phyloP scores from a whole-genome alignment of 768 basidiomycete species.

The Candolleomyces eurysporus region DNA sequence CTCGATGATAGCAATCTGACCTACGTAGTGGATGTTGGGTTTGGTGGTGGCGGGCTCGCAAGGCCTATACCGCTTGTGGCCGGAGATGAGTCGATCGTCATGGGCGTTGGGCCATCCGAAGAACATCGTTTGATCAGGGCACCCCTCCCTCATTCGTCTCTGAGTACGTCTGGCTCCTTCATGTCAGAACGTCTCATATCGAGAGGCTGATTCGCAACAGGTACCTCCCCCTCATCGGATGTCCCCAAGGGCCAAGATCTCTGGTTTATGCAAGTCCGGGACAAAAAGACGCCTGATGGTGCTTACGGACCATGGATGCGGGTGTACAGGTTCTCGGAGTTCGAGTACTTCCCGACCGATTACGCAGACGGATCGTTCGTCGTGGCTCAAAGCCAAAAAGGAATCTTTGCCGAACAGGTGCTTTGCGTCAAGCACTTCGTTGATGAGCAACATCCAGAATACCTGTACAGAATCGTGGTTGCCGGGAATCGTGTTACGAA shows the following conservation, averaged over 20 bases:
- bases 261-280: slow-evolving; percentile 16
- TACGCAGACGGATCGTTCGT: slow-evolving; percentile 20
- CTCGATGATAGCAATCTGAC: slow-evolving; percentile 21
- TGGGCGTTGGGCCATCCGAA: not conserved
- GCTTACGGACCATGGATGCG: not conserved
- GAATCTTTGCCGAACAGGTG: slow-evolving; percentile 24
- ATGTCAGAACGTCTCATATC: not conserved
- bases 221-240: not conserved
- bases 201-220: not conserved
- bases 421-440: slow-evolving; percentile 20
- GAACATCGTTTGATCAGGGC: not conserved
- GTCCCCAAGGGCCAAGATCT: slow-evolving; percentile 8
- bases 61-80: slow-evolving; percentile 1
- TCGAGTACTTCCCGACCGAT: slow-evolving; percentile 25
- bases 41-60: slow-evolving; percentile 13
- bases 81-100: not conserved
- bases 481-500: slow-evolving; percentile 23
- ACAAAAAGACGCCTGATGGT: slow-evolving; percentile 4
- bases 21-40: slow-evolving; percentile 31
- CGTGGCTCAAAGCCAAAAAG: slow-evolving; percentile 16
- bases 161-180: not conserved
- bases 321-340: slow-evolving; percentile 20
- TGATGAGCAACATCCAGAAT: slow-evolving; percentile 20
- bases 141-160: not conserved
- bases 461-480: slow-evolving; percentile 19